Conservation (phyloP, 495 filamentous ascomycete species). For the Friedmanniomyces endolithicus region DNA sequence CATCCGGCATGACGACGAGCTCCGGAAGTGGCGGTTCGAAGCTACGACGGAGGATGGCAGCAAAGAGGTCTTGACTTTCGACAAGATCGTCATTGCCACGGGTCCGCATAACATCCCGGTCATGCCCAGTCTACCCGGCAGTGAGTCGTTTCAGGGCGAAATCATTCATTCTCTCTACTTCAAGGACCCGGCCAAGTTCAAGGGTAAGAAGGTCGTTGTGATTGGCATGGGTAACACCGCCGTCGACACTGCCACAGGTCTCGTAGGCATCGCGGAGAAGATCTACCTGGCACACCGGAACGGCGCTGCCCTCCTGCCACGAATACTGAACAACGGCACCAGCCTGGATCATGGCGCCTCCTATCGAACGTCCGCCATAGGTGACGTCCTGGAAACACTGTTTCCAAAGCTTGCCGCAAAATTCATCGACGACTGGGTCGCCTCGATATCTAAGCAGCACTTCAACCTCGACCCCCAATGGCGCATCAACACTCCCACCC, state of each 20-base stretch:
- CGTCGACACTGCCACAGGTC: not conserved
- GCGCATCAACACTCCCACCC: conserved; percentile 1
- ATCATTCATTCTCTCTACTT: not conserved
- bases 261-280: conserved; percentile 1
- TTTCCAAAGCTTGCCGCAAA: not conserved
- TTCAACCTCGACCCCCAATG: not conserved
- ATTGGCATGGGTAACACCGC: conserved; percentile 2
- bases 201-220: conserved; percentile 5
- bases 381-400: not conserved
- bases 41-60: not conserved
- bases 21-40: not conserved
- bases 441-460: not conserved
- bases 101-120: not conserved
- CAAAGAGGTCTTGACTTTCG: not conserved
- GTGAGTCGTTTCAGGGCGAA: not conserved
- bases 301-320: not conserved
- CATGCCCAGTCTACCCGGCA: not conserved
- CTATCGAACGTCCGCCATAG: not conserved
- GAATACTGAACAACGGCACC: not conserved
- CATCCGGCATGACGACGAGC: not conserved
- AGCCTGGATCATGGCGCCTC: not conserved
- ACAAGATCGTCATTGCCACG: conserved; percentile 6
- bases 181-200: conserved; percentile 4
- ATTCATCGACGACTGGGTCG: not conserved
- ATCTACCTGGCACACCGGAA: conserved; percentile 3